phyloP scores from a whole-genome alignment of 208 protist species.

The Strigomonas galati region DNA sequence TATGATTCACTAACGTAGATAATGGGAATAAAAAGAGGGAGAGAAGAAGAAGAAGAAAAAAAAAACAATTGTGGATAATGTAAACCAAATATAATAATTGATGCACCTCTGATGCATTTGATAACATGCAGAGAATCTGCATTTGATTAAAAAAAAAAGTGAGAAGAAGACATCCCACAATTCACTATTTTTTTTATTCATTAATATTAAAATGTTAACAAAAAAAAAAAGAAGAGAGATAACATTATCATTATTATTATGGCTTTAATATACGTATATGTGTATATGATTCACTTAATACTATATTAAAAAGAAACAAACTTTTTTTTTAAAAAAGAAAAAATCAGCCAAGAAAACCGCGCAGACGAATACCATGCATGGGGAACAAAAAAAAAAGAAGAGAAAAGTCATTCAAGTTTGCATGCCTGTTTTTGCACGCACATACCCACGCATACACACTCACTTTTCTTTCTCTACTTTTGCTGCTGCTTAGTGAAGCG shows the following conservation, averaged over 20 bases:
- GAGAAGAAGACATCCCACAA: no score
- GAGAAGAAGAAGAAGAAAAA: neutral
- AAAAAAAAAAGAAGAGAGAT: constrained; percentile 3
- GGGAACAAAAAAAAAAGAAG: constrained; percentile 4
- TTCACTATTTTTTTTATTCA: constrained; percentile 5
- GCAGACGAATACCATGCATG: neutral
- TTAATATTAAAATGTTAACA: constrained; percentile 6
- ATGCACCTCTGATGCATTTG: no score
- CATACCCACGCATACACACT: no score
- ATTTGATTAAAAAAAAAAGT: constrained; percentile 1
- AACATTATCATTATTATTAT: constrained; percentile 3
- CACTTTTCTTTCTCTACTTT: constrained; percentile 8
- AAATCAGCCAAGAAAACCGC: no score
- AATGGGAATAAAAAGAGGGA: no score
- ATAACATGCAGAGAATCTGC: neutral
- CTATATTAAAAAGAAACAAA: neutral
- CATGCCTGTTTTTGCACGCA: no score
- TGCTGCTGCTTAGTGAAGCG: neutral
- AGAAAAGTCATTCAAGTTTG: constrained; percentile 9
- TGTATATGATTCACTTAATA: no score
- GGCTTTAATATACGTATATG: no score
- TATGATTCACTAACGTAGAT: no score
- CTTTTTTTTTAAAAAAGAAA: no score
- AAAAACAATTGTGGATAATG: no score
- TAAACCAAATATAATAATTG: no score